These are phyloP conservation scores for Leccinum barrowsii DNA, from an alignment of 768 basidiomycete species.

Conservation along the genomic window DNA sequence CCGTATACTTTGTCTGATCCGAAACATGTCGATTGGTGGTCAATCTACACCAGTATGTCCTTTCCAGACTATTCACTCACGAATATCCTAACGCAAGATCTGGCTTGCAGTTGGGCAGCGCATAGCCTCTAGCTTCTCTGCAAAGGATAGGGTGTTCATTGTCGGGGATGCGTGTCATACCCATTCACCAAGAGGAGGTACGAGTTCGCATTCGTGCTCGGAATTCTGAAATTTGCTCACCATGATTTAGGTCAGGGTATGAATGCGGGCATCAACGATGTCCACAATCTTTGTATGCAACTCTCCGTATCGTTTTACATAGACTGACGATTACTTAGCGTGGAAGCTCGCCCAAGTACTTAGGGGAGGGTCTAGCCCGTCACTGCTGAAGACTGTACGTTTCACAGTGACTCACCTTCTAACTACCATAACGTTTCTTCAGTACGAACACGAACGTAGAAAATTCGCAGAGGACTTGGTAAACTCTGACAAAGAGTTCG, in stretches of 20 bases:
- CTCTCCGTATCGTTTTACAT: conserved; percentile 28
- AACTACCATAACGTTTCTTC: background rate
- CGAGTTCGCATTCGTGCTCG: background rate
- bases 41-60: background rate
- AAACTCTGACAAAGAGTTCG: background rate
- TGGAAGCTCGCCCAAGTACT: conserved; percentile 45
- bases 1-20: background rate
- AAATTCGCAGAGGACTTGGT: background rate
- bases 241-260: conserved; percentile 55
- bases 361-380: background rate
- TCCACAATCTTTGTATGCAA: conserved; percentile 58
- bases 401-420: conserved; percentile 5
- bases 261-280: conserved; percentile 72
- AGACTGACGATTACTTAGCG: conserved; percentile 42
- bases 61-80: background rate
- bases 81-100: background rate
- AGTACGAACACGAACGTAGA: background rate
- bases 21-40: background rate
- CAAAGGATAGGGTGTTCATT: conserved; percentile 63
- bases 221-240: background rate
- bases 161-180: conserved; percentile 72
- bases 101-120: conserved; percentile 58
- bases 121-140: conserved; percentile 58
- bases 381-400: background rate
- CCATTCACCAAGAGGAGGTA: conserved; percentile 61